phyloP scores from a whole-genome alignment of 345 rosid species.

The Eucalyptus sp. region DNA sequence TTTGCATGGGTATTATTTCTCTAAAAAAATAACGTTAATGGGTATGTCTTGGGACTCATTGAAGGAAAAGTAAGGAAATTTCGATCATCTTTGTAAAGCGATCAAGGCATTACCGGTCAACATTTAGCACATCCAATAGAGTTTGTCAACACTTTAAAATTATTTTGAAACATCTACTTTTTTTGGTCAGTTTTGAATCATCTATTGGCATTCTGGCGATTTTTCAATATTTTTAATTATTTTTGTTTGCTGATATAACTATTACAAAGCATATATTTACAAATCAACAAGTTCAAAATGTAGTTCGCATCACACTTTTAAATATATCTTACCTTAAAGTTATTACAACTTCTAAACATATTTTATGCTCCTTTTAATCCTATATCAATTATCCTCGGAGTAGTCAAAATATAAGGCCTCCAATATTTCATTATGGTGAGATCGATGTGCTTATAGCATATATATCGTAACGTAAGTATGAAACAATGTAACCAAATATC shows the following conservation, averaged over 20 bases:
- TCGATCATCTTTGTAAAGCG: background rate
- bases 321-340: background rate
- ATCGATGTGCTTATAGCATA: background rate
- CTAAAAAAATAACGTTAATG: background rate
- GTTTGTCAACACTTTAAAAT: background rate
- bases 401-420: background rate
- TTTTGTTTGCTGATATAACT: background rate
- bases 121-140: background rate
- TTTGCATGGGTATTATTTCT: background rate
- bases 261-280: background rate
- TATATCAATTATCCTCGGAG: background rate
- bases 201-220: background rate
- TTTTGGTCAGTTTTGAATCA: background rate
- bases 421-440: background rate
- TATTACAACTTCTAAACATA: background rate
- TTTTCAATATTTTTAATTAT: background rate
- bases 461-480: background rate
- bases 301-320: background rate
- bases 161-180: background rate
- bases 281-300: background rate
- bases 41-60: background rate
- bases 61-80: background rate
- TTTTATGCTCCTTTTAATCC: background rate
- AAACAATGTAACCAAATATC: background rate
- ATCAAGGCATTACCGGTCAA: background rate